Base-by-base conservation (phyloP, 106 monocot genomes). In the Dendrobium officinale region DNA sequence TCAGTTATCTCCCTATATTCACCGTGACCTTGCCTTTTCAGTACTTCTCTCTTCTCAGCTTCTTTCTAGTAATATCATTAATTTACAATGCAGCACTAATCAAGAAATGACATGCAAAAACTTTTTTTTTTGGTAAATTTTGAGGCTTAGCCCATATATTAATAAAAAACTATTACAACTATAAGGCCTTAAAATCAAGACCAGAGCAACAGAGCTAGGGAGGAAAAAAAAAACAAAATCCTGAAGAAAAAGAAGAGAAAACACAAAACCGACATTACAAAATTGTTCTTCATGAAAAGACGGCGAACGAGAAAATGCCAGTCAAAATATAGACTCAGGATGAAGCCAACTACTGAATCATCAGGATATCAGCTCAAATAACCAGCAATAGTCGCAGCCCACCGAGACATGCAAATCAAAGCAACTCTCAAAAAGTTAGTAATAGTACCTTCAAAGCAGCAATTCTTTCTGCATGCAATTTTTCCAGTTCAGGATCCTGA, bases 401-500 rank as follows among this genome's bases (percentile, higher is more conserved):
- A 27, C 27, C 27, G 27, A 27, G 18, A 37, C 68, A 4, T n/a
- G 19, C 54, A 61, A 55, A 40, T 64, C 44, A 64, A 31, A 51
- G 45, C 4, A 41, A 54, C 41, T 31, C 19, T 49, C 42, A 48
- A 43, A 76, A 13, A 24, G 48, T 37, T 37, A 37, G 37, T 76
- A 4, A 70, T n/a, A 16, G 13, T 84, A 99, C 98, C 95, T 95
- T 99, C 19, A 95, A 86, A 83, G 95, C 87, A 75, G 94, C 92
- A 81, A 99, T 89, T 75, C 95, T 85, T 33, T 98, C 98, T 26
- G 98, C 91, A 70, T 98, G 98, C 75, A 98, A 79, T 80, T 90
- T 95, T 85, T 98, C 98, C 67, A 98, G 89, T 80, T 95, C 95
- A 9, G 98, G 98, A 78, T 99, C 98, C 98, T 99, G 75, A 77